These are phyloP conservation scores for Sherardia arvensis DNA, from an alignment of 257 asterid genomes.

Conservation along the genomic window DNA sequence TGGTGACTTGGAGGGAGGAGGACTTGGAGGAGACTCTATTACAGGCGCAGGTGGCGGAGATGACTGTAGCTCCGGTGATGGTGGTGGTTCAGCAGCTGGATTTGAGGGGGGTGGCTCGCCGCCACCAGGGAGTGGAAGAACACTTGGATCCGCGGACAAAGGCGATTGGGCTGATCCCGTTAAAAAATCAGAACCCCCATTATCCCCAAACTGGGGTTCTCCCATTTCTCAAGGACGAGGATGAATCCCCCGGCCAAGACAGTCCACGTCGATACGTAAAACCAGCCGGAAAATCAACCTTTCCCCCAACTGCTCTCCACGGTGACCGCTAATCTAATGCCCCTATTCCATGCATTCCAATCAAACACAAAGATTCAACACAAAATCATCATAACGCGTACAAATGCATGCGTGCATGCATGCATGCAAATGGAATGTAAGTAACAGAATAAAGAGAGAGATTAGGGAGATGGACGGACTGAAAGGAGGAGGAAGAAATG, in stretches of 20 bases:
- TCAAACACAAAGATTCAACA: neutral
- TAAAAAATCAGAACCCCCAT: neutral
- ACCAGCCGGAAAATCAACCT: constrained; percentile 21
- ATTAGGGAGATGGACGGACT: too few species aligned
- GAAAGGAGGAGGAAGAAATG: neutral
- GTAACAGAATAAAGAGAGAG: neutral
- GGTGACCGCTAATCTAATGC: constrained; percentile 13
- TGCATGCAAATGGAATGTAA: neutral
- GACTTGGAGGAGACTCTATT: neutral
- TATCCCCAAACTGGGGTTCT: neutral
- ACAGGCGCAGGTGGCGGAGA: constrained; percentile 12
- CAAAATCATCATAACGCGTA: neutral
- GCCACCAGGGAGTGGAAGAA: neutral
- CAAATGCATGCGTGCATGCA: neutral
- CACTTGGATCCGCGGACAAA: neutral
- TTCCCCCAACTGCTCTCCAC: constrained; percentile 17
- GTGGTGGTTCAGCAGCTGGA: constrained; percentile 11
- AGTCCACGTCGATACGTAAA: constrained; percentile 4
- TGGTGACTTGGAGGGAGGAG: neutral
- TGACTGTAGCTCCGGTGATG: constrained; percentile 9
- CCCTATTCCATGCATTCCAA: neutral
- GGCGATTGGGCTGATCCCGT: neutral
- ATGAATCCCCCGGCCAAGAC: constrained; percentile 22
- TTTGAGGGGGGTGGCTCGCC: constrained; percentile 8
- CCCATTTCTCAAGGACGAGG: neutral